phyloP scores from a whole-genome alignment of 78 protist species.

The Monocercomonoides exilis region DNA sequence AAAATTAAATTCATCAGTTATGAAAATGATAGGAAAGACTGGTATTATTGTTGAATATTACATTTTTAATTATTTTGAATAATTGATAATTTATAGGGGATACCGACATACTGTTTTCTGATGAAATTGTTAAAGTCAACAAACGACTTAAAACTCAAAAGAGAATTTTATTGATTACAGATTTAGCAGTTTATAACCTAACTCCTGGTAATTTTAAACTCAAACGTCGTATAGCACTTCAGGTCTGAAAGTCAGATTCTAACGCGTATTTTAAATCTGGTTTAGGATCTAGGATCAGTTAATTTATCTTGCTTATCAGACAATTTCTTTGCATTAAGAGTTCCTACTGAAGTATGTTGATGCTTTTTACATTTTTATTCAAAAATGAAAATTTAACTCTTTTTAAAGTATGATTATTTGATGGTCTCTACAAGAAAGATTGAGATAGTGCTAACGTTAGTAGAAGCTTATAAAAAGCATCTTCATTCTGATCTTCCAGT shows the following conservation, averaged over 20 bases:
- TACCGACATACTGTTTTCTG: background rate
- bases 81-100: background rate
- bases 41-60: too few species aligned
- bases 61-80: background rate
- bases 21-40: background rate
- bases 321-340: background rate
- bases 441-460: background rate
- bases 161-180: background rate
- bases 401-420: background rate
- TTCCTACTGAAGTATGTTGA: background rate
- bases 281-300: background rate
- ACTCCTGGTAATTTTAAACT: background rate
- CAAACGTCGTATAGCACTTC: constrained; percentile 7
- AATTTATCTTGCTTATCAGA: background rate
- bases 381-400: background rate
- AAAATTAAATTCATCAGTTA: background rate
- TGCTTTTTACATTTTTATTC: background rate
- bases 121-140: background rate
- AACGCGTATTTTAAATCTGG: background rate
- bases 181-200: background rate
- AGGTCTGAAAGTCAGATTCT: background rate
- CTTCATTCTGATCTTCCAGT: background rate
- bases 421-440: background rate
- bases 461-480: background rate
- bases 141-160: constrained; percentile 4